Evolutionary conservation across 2,329 filamentous ascomycete genomes (phyloP).

Genomic region (Ophiosphaerella korrae): DNA sequence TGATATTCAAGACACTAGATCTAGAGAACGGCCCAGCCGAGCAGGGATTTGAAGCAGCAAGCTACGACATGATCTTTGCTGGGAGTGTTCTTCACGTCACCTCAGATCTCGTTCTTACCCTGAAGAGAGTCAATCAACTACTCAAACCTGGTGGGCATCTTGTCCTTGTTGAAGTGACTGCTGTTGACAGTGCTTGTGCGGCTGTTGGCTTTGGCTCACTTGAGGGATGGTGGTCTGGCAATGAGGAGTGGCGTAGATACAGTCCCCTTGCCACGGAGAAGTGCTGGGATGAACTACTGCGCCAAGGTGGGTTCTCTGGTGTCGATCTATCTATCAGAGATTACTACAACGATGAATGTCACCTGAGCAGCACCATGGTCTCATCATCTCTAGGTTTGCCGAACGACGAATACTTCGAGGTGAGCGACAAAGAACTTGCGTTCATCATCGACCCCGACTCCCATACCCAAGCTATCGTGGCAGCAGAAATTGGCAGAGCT

Average conservation of each 20-base stretch:
- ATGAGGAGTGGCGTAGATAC: no score
- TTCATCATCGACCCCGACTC: no score
- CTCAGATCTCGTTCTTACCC: slow-evolving; percentile 16
- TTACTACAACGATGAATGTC: no score
- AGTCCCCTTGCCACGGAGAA: slow-evolving; percentile 36
- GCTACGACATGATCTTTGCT: slow-evolving; percentile 38
- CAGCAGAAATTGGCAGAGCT: no score
- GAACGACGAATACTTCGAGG: no score
- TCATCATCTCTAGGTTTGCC: no score
- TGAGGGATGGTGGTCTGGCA: slow-evolving; percentile 32
- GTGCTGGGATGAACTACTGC: no score
- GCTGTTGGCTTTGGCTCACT: slow-evolving; percentile 27
- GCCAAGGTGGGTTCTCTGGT: no score
- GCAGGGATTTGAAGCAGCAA: slow-evolving; percentile 23
- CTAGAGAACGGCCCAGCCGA: slow-evolving; percentile 21
- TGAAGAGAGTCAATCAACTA: slow-evolving; percentile 29
- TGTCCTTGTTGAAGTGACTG: slow-evolving; percentile 49
- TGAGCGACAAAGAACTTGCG: no score
- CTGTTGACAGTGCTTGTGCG: slow-evolving; percentile 11
- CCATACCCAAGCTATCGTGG: no score
- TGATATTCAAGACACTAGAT: slow-evolving; percentile 26
- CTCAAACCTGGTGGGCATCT: slow-evolving; percentile 53
- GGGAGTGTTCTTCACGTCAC: slow-evolving; percentile 39
- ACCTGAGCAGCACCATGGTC: no score
- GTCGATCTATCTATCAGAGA: no score